Evolutionary conservation across 2,329 filamentous ascomycete genomes (phyloP).

Genomic region (Aspergillus arachidicola): DNA sequence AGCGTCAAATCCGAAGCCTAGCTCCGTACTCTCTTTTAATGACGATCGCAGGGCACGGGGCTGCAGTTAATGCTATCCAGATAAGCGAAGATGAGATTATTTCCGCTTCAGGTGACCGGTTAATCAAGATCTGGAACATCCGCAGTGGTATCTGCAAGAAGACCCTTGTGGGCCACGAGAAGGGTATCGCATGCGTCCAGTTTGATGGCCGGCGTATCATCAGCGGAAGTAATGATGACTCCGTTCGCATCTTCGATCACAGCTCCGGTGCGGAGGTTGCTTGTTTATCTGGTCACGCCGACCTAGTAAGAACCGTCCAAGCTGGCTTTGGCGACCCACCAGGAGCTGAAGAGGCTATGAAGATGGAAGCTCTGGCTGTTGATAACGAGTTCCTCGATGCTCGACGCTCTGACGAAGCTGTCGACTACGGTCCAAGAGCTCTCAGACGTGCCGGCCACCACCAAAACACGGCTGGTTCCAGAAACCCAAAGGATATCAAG

Average conservation of each 20-base stretch:
- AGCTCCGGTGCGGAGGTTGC: slow-evolving; percentile 85
- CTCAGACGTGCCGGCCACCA: slow-evolving; percentile 53
- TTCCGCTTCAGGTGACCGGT: slow-evolving; percentile 89
- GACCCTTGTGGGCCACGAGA: slow-evolving; percentile 83
- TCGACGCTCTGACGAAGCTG: slow-evolving; percentile 48
- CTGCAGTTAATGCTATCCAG: slow-evolving; percentile 95
- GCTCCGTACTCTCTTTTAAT: slow-evolving; percentile 77
- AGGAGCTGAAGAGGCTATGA: slow-evolving; percentile 75
- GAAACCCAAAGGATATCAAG: slow-evolving; percentile 70
- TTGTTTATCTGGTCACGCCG: slow-evolving; percentile 77
- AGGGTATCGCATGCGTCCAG: slow-evolving; percentile 96
- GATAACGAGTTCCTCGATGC: slow-evolving; percentile 73
- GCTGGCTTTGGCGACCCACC: slow-evolving; percentile 90
- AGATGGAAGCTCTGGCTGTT: slow-evolving; percentile 69
- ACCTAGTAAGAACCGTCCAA: slow-evolving; percentile 90
- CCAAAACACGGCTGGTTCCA: slow-evolving; percentile 69
- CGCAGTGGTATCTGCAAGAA: slow-evolving; percentile 73
- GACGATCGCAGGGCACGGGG: slow-evolving; percentile 78
- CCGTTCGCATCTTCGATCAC: slow-evolving; percentile 92
- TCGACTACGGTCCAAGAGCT: slow-evolving; percentile 46
- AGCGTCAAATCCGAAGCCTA: slow-evolving; percentile 45
- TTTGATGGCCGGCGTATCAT: slow-evolving; percentile 93
- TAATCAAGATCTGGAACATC: slow-evolving; percentile 95
- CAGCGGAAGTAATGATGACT: slow-evolving; percentile 93
- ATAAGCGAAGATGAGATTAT: slow-evolving; percentile 84